Conservation (phyloP, 2,329 filamentous ascomycete species). For the Fusarium piperis region DNA sequence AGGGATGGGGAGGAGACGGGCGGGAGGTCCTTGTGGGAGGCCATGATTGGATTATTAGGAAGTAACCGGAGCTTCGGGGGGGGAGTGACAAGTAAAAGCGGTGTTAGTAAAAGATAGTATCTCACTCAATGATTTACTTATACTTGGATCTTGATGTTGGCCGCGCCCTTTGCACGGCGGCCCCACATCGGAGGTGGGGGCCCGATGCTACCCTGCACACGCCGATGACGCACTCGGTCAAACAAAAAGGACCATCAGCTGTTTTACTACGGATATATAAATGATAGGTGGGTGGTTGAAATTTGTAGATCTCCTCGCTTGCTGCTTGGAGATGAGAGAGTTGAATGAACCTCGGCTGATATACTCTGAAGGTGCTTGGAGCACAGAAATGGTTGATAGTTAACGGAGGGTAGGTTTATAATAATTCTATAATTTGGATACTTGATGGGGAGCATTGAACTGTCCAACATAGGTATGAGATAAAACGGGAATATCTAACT, state of each 20-base stretch:
- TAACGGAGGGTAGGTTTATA: neutral
- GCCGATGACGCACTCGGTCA: slow-evolving; percentile 4
- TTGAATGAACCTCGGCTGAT: neutral
- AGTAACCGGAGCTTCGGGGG: too few relatives aligned
- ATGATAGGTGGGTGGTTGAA: neutral
- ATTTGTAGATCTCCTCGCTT: neutral
- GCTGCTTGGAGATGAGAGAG: neutral
- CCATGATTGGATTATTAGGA: slow-evolving; percentile 19
- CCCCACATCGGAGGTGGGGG: slow-evolving; percentile 18
- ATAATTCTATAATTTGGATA: neutral
- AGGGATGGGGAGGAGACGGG: slow-evolving; percentile 36
- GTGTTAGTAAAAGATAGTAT: neutral
- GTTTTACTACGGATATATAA: neutral
- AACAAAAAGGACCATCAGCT: neutral
- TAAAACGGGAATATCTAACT: neutral
- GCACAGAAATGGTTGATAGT: neutral
- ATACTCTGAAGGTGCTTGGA: neutral
- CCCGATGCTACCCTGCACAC: slow-evolving; percentile 21
- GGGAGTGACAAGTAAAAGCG: neutral
- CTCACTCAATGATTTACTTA: neutral
- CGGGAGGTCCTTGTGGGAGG: slow-evolving; percentile 34
- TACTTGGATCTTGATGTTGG: slow-evolving; percentile 1
- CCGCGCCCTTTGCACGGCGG: slow-evolving; percentile 8
- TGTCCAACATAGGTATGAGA: neutral
- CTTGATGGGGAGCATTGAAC: neutral